phyloP scores from a whole-genome alignment of 805 yeast species.

The Yarrowia deformans region DNA sequence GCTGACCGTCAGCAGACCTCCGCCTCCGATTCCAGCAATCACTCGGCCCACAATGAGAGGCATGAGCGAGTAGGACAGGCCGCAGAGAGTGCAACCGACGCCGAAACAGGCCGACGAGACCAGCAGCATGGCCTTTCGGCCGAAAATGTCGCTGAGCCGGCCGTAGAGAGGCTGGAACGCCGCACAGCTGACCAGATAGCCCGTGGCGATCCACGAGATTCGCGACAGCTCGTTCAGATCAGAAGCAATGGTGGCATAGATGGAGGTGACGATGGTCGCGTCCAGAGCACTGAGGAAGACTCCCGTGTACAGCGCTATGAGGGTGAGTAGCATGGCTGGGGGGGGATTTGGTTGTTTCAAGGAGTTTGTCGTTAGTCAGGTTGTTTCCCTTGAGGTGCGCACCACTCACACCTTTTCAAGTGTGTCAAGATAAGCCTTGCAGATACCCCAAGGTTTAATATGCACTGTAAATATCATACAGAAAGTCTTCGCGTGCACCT shows the following conservation, averaged over 20 bases:
- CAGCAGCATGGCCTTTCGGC: constrained; percentile 53
- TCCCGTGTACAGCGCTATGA: constrained; percentile 48
- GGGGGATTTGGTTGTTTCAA: too few species aligned
- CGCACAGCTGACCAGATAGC: constrained; percentile 70
- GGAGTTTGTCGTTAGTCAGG: too few species aligned
- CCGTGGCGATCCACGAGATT: constrained; percentile 75
- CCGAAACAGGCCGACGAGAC: constrained; percentile 55
- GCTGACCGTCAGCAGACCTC: constrained; percentile 78
- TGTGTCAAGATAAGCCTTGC: constrained; percentile 3
- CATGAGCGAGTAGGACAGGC: constrained; percentile 60
- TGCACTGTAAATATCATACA: too few species aligned
- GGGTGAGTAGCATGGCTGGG: constrained; percentile 38
- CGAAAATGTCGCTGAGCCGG: constrained; percentile 66
- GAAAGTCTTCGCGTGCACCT: not conserved
- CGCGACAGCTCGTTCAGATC: constrained; percentile 61
- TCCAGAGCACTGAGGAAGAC: constrained; percentile 62
- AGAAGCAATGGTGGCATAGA: constrained; percentile 65
- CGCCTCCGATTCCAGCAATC: constrained; percentile 90
- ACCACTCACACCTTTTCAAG: too few species aligned
- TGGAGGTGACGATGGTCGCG: constrained; percentile 66
- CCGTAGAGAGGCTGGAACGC: constrained; percentile 81
- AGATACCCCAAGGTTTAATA: constrained; percentile 11
- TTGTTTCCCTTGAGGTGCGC: too few species aligned
- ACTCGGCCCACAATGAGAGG: constrained; percentile 75
- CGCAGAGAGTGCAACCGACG: constrained; percentile 60